A percentile compares a stretch with the other conserved stretches of the same genome.
phyloP scores from a whole-genome alignment of 768 basidiomycete species.

The Pleurotus pulmonarius region DNA sequence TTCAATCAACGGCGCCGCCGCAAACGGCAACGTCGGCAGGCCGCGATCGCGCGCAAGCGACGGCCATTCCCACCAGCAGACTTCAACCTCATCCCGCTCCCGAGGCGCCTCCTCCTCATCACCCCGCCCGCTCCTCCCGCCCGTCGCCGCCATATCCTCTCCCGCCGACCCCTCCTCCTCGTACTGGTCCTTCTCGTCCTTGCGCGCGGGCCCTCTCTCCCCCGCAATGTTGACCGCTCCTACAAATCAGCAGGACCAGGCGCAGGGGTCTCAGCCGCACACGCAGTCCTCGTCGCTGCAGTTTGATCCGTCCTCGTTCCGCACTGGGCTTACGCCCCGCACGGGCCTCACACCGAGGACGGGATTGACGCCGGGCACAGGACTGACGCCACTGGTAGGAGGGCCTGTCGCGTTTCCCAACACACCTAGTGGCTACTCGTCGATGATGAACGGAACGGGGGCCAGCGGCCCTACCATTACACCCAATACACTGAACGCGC shows the following conservation, averaged over 20 bases:
- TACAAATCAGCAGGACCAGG: conserved; percentile 34
- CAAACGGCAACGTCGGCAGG: conserved; percentile 23
- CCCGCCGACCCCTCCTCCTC: conserved; percentile 60
- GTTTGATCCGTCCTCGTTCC: conserved; percentile 73
- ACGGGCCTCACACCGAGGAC: conserved; percentile 79
- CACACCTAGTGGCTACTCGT: conserved; percentile 78
- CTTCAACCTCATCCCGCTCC: conserved; percentile 23
- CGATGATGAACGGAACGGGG: conserved; percentile 61
- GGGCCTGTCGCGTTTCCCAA: conserved; percentile 78
- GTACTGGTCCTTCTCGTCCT: conserved; percentile 61
- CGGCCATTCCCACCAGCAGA: conserved; percentile 19
- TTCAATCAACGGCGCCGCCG: conserved; percentile 23
- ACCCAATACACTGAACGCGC: conserved; percentile 72
- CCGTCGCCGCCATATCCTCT: conserved; percentile 74
- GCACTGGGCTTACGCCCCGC: conserved; percentile 84
- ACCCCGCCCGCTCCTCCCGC: conserved; percentile 75
- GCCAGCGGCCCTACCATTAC: conserved; percentile 56
- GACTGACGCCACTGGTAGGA: conserved; percentile 77
- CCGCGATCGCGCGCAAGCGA: conserved; percentile 9
- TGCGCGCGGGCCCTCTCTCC: conserved; percentile 90
- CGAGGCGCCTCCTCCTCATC: conserved; percentile 38
- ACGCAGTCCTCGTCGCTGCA: conserved; percentile 17
- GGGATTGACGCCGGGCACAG: conserved; percentile 67
- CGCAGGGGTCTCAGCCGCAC: conserved; percentile 16
- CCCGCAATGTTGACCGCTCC: conserved; percentile 96